Conservation (phyloP, 2,329 filamentous ascomycete genomes). For the Neonectria ditissima region DNA sequence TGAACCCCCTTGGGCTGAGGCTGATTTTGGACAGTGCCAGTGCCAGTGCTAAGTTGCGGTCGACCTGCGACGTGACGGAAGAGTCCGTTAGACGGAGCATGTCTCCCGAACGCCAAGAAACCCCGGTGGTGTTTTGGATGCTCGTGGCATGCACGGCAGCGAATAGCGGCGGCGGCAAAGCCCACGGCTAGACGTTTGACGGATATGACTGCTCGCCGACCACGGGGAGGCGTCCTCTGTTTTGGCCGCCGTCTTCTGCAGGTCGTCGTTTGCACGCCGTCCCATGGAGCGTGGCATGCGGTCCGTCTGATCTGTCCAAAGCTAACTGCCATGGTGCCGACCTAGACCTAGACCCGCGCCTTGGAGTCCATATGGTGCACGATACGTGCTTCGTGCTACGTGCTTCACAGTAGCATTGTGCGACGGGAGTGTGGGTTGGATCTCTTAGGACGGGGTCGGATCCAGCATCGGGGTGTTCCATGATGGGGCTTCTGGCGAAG, state of each 20-base stretch:
- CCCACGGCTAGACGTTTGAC: slow-evolving; percentile 1
- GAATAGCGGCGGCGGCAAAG: slow-evolving; percentile 10
- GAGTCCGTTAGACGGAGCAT: not conserved
- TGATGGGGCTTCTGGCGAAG: not conserved
- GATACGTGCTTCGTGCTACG: not conserved
- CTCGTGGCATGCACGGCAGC: slow-evolving; percentile 1
- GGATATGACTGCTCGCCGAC: not conserved
- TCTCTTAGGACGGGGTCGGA: not conserved
- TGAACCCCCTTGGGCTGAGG: not conserved
- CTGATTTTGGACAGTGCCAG: not conserved
- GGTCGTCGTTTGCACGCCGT: not conserved
- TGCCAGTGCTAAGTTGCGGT: not conserved
- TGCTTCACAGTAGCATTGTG: not conserved
- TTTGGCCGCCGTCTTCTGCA: not conserved
- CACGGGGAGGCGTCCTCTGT: not conserved
- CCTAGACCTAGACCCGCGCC: not conserved
- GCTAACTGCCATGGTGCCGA: slow-evolving; percentile 3
- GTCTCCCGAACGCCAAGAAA: slow-evolving; percentile 3
- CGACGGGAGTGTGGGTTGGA: not conserved
- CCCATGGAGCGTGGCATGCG: not conserved
- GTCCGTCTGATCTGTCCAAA: slow-evolving; percentile 1
- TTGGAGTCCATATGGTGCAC: not conserved
- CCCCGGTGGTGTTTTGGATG: not conserved
- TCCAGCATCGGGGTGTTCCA: not conserved
- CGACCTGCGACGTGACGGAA: not conserved